A percentile compares a stretch with the other conserved stretches of the same genome.
Conservation (phyloP, 1,284 basidiomycete species). For the Cryptococcus wingfieldii region DNA sequence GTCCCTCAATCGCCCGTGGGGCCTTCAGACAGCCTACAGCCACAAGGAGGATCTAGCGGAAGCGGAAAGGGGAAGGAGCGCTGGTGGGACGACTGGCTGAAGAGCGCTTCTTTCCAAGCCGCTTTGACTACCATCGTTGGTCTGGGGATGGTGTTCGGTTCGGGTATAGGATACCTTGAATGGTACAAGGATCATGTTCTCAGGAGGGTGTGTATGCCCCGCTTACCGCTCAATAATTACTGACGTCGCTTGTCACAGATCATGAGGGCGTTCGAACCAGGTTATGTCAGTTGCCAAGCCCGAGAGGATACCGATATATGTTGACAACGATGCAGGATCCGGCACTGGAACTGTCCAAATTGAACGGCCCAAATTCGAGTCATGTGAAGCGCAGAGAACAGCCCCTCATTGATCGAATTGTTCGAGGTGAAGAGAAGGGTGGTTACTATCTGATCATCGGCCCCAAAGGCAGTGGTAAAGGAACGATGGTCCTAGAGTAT, state of each 20-base stretch:
- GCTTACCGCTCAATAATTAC: neutral
- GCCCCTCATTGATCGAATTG: constrained; percentile 67
- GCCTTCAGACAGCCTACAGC: constrained; percentile 9
- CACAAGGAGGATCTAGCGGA: neutral
- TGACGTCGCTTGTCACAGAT: constrained; percentile 27
- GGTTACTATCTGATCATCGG: constrained; percentile 73
- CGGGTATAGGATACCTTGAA: constrained; percentile 63
- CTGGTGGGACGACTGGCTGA: constrained; percentile 36
- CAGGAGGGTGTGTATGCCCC: constrained; percentile 57
- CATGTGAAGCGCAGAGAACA: constrained; percentile 69
- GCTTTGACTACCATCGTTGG: constrained; percentile 47
- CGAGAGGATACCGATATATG: neutral
- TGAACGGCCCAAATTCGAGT: constrained; percentile 53
- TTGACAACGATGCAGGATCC: constrained; percentile 62
- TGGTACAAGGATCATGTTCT: constrained; percentile 78
- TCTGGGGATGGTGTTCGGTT: constrained; percentile 40
- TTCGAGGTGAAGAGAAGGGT: constrained; percentile 65
- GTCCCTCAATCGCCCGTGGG: constrained; percentile 14
- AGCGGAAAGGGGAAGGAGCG: constrained; percentile 8
- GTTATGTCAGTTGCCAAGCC: constrained; percentile 24
- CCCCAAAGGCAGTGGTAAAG: constrained; percentile 69
- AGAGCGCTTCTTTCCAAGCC: constrained; percentile 43
- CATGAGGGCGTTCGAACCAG: constrained; percentile 43
- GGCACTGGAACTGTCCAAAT: constrained; percentile 62
- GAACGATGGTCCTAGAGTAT: constrained; percentile 70